These are phyloP conservation scores for Smittium culicis DNA, from an alignment of 371 early-diverging fungal species.

Conservation along the genomic window DNA sequence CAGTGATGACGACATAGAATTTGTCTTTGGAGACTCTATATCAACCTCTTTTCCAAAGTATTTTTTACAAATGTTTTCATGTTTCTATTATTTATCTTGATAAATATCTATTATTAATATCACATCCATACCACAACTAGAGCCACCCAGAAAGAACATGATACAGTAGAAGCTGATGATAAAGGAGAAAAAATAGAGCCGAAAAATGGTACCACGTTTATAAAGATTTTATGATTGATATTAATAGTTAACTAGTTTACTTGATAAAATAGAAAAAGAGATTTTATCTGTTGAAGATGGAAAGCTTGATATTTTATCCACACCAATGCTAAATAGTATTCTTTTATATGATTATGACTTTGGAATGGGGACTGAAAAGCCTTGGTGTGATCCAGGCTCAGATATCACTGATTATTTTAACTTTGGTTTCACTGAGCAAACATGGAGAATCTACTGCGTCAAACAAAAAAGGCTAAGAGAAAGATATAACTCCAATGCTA, in stretches of 20 bases:
- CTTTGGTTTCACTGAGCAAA: slow-evolving; percentile 76
- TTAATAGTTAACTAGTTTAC: too few species aligned
- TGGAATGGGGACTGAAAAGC: slow-evolving; percentile 65
- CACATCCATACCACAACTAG: neutral
- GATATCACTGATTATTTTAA: slow-evolving; percentile 89
- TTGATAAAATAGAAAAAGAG: slow-evolving; percentile 10
- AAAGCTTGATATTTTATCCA: slow-evolving; percentile 26
- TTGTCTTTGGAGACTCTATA: slow-evolving; percentile 7
- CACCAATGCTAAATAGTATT: slow-evolving; percentile 26
- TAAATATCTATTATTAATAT: neutral
- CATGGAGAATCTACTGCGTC: slow-evolving; percentile 64
- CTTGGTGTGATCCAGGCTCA: slow-evolving; percentile 76
- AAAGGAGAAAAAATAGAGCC: neutral
- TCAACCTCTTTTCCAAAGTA: neutral
- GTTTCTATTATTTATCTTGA: neutral
- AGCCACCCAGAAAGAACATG: neutral
- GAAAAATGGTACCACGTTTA: neutral
- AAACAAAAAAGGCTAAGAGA: slow-evolving; percentile 54
- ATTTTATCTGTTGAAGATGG: slow-evolving; percentile 22
- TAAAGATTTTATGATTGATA: too few species aligned
- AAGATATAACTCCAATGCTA: slow-evolving; percentile 25
- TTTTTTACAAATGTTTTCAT: slow-evolving; percentile 1
- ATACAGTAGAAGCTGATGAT: neutral
- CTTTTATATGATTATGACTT: slow-evolving; percentile 55
- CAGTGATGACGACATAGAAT: slow-evolving; percentile 7